These are phyloP conservation scores for Aspergillus olivimuriae DNA, from an alignment of 495 filamentous ascomycete species.

Conservation along the genomic window DNA sequence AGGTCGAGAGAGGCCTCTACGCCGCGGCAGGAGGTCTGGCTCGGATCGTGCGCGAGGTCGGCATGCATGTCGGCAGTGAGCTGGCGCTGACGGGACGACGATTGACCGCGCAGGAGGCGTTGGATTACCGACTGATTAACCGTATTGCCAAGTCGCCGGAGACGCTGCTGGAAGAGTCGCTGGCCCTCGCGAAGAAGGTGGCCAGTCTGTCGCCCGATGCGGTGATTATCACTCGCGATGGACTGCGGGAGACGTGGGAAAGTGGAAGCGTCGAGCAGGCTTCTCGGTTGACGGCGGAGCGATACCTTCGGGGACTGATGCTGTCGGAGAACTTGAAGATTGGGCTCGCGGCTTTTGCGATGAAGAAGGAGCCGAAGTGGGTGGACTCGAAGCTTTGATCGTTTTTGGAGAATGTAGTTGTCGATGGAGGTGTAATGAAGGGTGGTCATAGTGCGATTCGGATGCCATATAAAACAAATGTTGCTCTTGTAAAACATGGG, in stretches of 20 bases:
- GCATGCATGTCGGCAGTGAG: constrained; percentile 59
- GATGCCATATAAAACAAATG: no score
- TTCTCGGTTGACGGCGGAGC: constrained; percentile 46
- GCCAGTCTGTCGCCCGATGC: constrained; percentile 56
- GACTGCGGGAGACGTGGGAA: constrained; percentile 61
- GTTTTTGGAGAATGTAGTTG: no score
- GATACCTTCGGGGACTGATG: constrained; percentile 49
- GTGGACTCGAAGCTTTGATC: constrained; percentile 16
- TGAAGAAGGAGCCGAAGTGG: constrained; percentile 67
- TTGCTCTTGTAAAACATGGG: no score
- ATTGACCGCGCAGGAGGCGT: constrained; percentile 49
- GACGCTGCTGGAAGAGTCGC: constrained; percentile 27
- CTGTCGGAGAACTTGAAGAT: constrained; percentile 67
- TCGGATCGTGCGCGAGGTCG: constrained; percentile 54
- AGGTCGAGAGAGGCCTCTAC: constrained; percentile 59
- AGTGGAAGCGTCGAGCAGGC: constrained; percentile 53
- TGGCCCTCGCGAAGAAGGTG: constrained; percentile 19
- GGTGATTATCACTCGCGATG: constrained; percentile 58
- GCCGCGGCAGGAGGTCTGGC: constrained; percentile 62
- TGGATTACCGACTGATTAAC: constrained; percentile 58
- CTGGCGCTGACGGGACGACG: constrained; percentile 56
- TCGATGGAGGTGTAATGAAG: no score
- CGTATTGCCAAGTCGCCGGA: constrained; percentile 47
- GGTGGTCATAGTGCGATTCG: no score
- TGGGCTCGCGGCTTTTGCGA: constrained; percentile 68